A percentile compares a stretch with the other conserved stretches of the same genome.
phyloP scores from a whole-genome alignment of 2,329 filamentous ascomycete species.

The Alternaria postmessia region DNA sequence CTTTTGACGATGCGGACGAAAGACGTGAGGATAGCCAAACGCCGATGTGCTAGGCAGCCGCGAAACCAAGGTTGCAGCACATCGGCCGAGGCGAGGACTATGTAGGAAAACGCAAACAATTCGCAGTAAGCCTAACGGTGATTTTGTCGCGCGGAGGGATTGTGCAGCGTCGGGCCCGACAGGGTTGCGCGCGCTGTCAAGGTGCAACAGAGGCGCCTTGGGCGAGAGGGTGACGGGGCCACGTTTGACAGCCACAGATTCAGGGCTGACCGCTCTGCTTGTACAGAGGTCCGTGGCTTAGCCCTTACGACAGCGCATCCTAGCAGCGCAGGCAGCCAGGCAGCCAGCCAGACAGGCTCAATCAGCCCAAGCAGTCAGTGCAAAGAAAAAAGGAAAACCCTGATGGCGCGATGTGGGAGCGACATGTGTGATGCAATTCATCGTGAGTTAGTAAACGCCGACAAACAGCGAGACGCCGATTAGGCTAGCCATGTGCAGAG shows the following conservation, averaged over 20 bases:
- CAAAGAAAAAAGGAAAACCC: not conserved
- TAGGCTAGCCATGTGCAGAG: not conserved
- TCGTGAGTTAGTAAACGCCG: constrained; percentile 29
- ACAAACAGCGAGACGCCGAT: constrained; percentile 16
- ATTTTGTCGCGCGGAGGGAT: constrained; percentile 6
- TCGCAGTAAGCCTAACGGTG: constrained; percentile 7
- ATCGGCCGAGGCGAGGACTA: constrained; percentile 30
- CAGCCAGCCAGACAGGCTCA: constrained; percentile 9
- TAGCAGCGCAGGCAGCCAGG: not conserved
- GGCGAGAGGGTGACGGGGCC: constrained; percentile 26
- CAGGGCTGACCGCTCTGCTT: constrained; percentile 36
- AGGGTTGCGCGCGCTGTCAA: constrained; percentile 3
- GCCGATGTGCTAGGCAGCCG: constrained; percentile 17
- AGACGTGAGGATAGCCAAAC: constrained; percentile 18
- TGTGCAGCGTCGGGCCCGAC: constrained; percentile 7
- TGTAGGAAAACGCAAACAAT: constrained; percentile 6
- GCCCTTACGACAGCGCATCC: constrained; percentile 37
- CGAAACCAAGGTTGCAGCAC: constrained; percentile 11
- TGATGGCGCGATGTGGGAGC: constrained; percentile 4
- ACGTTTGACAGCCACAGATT: constrained; percentile 35
- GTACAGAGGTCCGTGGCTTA: constrained; percentile 31
- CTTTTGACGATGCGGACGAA: constrained; percentile 17
- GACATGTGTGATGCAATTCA: constrained; percentile 23
- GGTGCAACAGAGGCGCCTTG: constrained; percentile 7
- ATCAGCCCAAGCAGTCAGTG: constrained; percentile 13